A percentile compares a stretch with the other conserved stretches of the same genome.
Conservation (phyloP, 2,329 filamentous ascomycete genomes). For the Akanthomyces lecanii region DNA sequence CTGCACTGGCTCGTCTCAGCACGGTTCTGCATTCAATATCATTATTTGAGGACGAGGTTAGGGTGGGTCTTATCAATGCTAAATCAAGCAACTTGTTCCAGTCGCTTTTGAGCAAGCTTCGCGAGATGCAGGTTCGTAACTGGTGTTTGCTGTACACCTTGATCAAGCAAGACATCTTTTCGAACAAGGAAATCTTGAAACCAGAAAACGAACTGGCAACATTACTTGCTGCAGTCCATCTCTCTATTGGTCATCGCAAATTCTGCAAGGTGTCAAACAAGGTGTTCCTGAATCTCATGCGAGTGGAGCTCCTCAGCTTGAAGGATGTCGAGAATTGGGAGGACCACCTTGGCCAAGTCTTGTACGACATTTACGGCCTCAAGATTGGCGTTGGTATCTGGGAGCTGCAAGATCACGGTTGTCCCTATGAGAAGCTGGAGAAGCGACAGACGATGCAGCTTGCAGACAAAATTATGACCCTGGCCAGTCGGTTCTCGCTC, state of each 20-base stretch:
- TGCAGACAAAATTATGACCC: constrained; percentile 75
- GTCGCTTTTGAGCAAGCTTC: constrained; percentile 59
- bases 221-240: constrained; percentile 76
- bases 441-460: constrained; percentile 74
- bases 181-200: constrained; percentile 57
- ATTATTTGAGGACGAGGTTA: constrained; percentile 80
- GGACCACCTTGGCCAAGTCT: constrained; percentile 77
- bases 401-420: constrained; percentile 74
- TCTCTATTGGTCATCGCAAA: constrained; percentile 76
- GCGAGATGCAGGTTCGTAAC: constrained; percentile 80
- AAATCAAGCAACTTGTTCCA: constrained; percentile 55
- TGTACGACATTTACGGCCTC: constrained; percentile 77
- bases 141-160: constrained; percentile 87
- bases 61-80: constrained; percentile 65
- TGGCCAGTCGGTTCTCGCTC: constrained; percentile 79
- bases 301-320: constrained; percentile 74
- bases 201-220: constrained; percentile 71
- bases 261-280: constrained; percentile 84
- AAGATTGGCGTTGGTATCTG: constrained; percentile 66
- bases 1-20: constrained; percentile 65
- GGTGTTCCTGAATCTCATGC: constrained; percentile 83
- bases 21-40: constrained; percentile 75
- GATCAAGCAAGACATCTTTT: constrained; percentile 72
- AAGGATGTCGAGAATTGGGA: constrained; percentile 78
- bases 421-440: constrained; percentile 72